phyloP scores from a whole-genome alignment of 345 rosid species.

The Chamaenerion angustifolium region DNA sequence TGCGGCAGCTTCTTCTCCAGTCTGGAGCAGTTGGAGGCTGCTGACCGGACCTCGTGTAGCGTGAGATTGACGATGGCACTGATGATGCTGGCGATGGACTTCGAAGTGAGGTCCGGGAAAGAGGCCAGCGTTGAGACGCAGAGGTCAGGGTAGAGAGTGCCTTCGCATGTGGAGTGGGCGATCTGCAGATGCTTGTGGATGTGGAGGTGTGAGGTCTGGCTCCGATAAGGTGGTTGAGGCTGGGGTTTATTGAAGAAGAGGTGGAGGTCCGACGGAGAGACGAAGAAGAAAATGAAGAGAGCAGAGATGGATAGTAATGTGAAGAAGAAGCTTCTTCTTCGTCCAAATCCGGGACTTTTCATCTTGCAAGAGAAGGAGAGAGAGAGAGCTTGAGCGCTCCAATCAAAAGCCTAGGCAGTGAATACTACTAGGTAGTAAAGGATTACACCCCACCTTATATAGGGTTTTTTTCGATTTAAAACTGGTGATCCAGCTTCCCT shows the following conservation, averaged over 20 bases:
- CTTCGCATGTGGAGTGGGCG: constrained; percentile 23
- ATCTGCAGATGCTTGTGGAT: constrained; percentile 9
- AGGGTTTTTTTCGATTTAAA: too few species aligned
- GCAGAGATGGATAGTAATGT: background rate
- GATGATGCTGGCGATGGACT: constrained; percentile 30
- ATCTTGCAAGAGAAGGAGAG: background rate
- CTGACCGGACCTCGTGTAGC: constrained; percentile 26
- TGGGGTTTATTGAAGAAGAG: background rate
- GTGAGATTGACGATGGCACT: constrained; percentile 42
- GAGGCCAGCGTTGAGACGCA: constrained; percentile 45
- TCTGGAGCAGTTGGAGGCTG: constrained; percentile 32
- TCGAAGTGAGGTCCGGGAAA: constrained; percentile 32
- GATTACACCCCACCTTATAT: too few species aligned
- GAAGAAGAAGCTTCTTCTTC: background rate
- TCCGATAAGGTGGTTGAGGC: background rate
- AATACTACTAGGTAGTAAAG: too few species aligned
- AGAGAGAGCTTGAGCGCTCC: background rate
- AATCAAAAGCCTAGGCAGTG: too few species aligned
- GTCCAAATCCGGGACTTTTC: background rate
- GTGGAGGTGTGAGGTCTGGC: background rate
- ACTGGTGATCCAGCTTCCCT: too few species aligned
- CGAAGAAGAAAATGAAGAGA: background rate
- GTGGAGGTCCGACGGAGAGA: background rate
- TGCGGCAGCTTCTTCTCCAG: constrained; percentile 12
- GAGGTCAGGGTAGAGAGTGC: constrained; percentile 42